Evolutionary conservation across 2,329 filamentous ascomycete species (phyloP), one percentile per base, ranked within the genome.

Genomic region (Diplodia sapinea): DNA sequence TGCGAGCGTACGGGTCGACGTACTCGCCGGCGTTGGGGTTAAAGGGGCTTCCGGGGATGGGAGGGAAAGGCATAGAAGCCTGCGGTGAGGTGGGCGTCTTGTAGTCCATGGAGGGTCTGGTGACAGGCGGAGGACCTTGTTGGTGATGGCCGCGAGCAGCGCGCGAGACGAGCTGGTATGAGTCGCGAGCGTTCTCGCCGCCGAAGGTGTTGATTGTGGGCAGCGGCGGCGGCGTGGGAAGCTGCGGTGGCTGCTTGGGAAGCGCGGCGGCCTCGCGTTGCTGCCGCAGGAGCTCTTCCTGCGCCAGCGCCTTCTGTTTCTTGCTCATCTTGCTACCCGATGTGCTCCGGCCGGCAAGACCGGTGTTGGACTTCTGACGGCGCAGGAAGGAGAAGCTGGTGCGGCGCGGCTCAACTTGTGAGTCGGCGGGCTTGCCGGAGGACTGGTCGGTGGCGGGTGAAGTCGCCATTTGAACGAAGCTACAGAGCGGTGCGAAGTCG

Each of bases 1-100:
- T 90, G 70, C 92, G 87, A 55, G 91, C 88, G 76, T 95, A 95
- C 15, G 92, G 91, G 74, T 96, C 93, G 70, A 87, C 59, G n/a
- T 63, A 63, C 31, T 63, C 59, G 59, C 72, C 73, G 26, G 87
- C 87, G 64, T 90, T 82, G 1, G 88, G 87, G 36, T 23, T 47
- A n/a, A 17, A 12, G 17, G 64, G 64, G 57, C 66, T 68, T 36
- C 52, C 49, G n/a, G 66, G 51, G 36, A 68, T 57, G 13, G 66
- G 52, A 36, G 66, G 54, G 36, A 63, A 38, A 15, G 55, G 50
- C 51, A 54, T 31, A 66, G 66, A 47, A 70, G 74, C 47, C 86
- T 83, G 56, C 83, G 74, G 38, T 77, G 78, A 70, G 77, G 79
- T 72, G 36, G 70, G 65, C 70, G 70, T 70, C 68, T 69, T 68